Conservation (phyloP, 352 stramenopile species). For the Proteromonas lacertae region DNA sequence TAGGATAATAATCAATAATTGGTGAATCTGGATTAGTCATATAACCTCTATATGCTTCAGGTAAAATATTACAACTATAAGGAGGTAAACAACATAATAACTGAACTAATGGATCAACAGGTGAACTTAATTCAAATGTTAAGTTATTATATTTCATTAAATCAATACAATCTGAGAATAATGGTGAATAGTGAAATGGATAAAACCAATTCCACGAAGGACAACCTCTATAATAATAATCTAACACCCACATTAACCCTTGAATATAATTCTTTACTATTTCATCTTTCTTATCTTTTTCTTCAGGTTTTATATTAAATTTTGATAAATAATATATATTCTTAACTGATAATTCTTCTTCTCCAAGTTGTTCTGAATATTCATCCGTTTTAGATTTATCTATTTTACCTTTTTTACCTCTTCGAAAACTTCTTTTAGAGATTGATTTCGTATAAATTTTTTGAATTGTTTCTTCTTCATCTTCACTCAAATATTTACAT, state of each 20-base stretch:
- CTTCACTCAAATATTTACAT: no score
- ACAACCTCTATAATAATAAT: conserved; percentile 94
- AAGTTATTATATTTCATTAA: conserved; percentile 40
- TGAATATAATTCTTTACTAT: conserved; percentile 80
- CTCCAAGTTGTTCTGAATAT: no score
- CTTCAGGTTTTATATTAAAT: conserved; percentile 23
- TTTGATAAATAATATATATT: conserved; percentile 71
- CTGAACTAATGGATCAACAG: conserved; percentile 81
- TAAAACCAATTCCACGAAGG: conserved; percentile 98
- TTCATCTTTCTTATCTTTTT: conserved; percentile 8
- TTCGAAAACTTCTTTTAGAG: conserved; percentile 18
- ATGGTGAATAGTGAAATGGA: conserved; percentile 90
- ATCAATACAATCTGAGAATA: conserved; percentile 58
- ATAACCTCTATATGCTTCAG: conserved; percentile 54
- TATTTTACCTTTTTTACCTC: conserved; percentile 6
- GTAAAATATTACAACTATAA: conserved; percentile 56
- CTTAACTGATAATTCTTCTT: no score
- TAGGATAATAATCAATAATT: conserved; percentile 73
- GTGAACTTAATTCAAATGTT: conserved; percentile 60
- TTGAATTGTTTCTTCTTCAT: conserved; percentile 2
- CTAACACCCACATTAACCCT: conserved; percentile 88
- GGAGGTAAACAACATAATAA: conserved; percentile 90
- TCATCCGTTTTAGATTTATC: background rate
- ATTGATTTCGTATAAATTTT: background rate
- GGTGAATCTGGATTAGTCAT: conserved; percentile 73